Evolutionary conservation across 2,329 filamentous ascomycete species (phyloP), one percentile per base, ranked within the genome.

Genomic region (Nectriaceae sp.): DNA sequence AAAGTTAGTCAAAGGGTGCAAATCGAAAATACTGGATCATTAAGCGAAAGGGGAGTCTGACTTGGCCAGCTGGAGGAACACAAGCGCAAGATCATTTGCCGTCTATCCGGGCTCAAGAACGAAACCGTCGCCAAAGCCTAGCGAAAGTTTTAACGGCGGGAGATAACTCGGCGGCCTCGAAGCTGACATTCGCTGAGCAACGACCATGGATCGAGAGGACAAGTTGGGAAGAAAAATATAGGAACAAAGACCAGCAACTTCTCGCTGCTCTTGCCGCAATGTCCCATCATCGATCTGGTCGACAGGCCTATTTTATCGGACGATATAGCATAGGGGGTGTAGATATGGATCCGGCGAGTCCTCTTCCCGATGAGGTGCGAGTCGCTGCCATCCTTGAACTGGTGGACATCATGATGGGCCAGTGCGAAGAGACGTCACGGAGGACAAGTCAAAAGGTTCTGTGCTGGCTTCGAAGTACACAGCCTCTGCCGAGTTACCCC

Each of bases 401-500:
- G 5, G 19, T 35, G 11, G 29, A 46, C 20, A 11, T 26, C 15
- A 21, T 47, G 11, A 47, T 47, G 29, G 40, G 38, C 26, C 39
- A 21, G 5, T 47, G 21, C 21, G 29, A 47, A 31, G 38, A 47
- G 33, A 47, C 44, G 18, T 37, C 37, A 16, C 20, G 38, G 22
- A 46, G 22, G 26, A 46, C 35, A 8, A 44, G 46, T 35, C 41
- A 41, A 20, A 5, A 44, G 24, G 31, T 41, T 15, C 41, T 49
- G 22, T 44, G 46, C 40, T 43, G 46, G 46, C 40, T 43, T 33
- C n/a, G 33, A 33, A 48, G 40, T 22, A 42, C 31, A 20, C 33
- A 40, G 16, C 8, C 19, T 11, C 37, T 16, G 19, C 43, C 40
- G 5, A 40, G 35, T 18, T 48, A 44, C 24, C 6, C 20, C 18